Evolutionary conservation across 2,329 filamentous ascomycete species (phyloP), one percentile per base, ranked within the genome.

Genomic region (Penicillium brevicompactum): DNA sequence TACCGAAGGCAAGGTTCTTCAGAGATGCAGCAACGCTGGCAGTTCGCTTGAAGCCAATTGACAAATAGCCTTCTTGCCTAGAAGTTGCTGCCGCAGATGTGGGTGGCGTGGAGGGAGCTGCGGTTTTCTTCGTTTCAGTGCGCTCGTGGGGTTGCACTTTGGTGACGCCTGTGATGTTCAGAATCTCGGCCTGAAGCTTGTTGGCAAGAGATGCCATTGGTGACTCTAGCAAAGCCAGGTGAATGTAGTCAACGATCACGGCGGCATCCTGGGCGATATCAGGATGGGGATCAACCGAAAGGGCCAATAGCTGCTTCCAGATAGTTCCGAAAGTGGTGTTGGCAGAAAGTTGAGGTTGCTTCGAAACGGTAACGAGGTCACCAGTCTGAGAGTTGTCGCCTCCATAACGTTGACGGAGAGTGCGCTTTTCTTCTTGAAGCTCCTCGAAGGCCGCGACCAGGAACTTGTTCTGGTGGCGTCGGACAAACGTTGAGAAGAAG

Each of bases 271-370:
- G 84, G 59, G 95, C 90, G 32, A 97, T 90, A 69, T 97, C 93
- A 1, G 93, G 92, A 69, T 97, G 92, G 40, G 94, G 93, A 69
- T 99, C 94, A 16, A 96, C 91, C 43, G 91, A 93, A 72, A 97
- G 82, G 59, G 96, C 90, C 56, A 97, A 80, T 42, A 95, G 82
- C 67, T 97, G 90, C 71, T 96, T 94, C 94, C 94, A 99, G 59
- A 95, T 89, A 1, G 92, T 90, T 30, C 92, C 89, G 71, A 95
- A 97, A 16, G 96, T 90, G 0, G 92, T 96, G 68, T 96, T 94
- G 61, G 90, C 87, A 11, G 92, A 91, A 44, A 74, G 46, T n/a
- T 61, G 67, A 31, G 63, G 69, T 8, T 67, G 56, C 24, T 74
- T 70, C 22, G 64, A 44, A 41, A 70, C 62, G 32, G 68, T 59